These are phyloP conservation scores for Marasmius oreades DNA, from an alignment of 1,284 basidiomycete species.

Conservation along the genomic window DNA sequence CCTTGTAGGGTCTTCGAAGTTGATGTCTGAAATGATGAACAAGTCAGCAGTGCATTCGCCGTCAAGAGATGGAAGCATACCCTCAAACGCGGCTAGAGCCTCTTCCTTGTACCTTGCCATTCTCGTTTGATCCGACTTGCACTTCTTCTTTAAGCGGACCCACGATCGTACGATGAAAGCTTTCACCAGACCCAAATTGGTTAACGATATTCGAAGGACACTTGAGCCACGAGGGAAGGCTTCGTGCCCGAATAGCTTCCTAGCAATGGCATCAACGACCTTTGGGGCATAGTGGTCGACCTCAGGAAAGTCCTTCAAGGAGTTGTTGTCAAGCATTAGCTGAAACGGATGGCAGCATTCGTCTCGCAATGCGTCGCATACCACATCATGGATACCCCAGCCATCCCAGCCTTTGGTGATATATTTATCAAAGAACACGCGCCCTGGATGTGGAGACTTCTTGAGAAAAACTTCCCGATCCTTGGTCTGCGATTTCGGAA, in stretches of 20 bases:
- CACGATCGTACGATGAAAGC: not conserved
- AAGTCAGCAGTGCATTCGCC: not conserved
- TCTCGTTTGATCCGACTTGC: not conserved
- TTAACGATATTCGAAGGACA: not conserved
- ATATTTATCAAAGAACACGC: not conserved
- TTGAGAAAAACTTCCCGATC: not conserved
- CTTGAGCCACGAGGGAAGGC: not conserved
- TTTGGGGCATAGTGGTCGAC: not conserved
- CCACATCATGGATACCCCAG: not conserved
- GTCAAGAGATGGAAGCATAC: not conserved
- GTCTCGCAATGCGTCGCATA: not conserved
- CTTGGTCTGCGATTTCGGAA: not conserved
- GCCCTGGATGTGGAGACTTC: not conserved
- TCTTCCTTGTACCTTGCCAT: not conserved
- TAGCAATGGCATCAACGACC: not conserved
- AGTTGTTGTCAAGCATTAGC: not conserved
- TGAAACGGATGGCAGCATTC: not conserved
- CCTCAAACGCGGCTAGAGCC: not conserved
- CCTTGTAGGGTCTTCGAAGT: not conserved
- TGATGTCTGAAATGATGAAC: not conserved
- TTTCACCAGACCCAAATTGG: not conserved
- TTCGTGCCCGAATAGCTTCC: not conserved
- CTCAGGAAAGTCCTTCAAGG: not conserved
- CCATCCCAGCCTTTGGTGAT: not conserved
- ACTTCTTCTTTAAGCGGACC: not conserved